These are phyloP conservation scores for Cornus kousa DNA, from an alignment of 148 eudicot species.

Conservation along the genomic window DNA sequence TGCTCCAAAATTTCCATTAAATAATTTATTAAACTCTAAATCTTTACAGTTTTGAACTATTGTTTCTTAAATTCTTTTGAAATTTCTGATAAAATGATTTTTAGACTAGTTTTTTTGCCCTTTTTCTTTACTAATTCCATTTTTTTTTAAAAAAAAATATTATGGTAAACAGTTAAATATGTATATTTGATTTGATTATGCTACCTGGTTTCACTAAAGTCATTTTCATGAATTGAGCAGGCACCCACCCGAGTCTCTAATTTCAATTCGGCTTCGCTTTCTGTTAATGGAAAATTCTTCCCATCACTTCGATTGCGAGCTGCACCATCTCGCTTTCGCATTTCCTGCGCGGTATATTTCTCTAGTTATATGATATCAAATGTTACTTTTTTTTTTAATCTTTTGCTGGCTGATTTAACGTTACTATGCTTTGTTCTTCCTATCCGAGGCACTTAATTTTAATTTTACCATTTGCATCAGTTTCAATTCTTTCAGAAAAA, in stretches of 20 bases:
- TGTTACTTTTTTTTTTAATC: too few relatives aligned
- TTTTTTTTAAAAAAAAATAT: background rate
- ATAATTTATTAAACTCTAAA: too few relatives aligned
- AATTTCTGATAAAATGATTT: too few relatives aligned
- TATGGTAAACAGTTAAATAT: too few relatives aligned
- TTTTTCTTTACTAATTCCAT: too few relatives aligned
- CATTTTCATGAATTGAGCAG: conserved; percentile 16
- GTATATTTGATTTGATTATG: background rate
- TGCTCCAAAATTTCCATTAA: too few relatives aligned
- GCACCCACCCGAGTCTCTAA: conserved; percentile 25
- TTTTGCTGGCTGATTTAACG: too few relatives aligned
- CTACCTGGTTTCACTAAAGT: conserved; percentile 1
- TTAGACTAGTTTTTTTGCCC: background rate
- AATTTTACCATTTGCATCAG: background rate
- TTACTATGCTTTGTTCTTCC: background rate
- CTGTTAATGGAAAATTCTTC: conserved; percentile 28
- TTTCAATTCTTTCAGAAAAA: background rate
- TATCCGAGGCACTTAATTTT: background rate
- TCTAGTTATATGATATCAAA: too few relatives aligned
- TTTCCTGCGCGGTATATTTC: conserved; percentile 42
- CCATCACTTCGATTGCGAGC: conserved; percentile 24
- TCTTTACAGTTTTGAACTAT: too few relatives aligned
- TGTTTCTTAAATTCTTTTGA: too few relatives aligned
- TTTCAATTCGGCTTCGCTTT: conserved; percentile 28
- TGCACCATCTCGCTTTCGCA: conserved; percentile 27